Conservation (phyloP, 192 early-diverging fungal genomes). For the Physocladia obscura region DNA sequence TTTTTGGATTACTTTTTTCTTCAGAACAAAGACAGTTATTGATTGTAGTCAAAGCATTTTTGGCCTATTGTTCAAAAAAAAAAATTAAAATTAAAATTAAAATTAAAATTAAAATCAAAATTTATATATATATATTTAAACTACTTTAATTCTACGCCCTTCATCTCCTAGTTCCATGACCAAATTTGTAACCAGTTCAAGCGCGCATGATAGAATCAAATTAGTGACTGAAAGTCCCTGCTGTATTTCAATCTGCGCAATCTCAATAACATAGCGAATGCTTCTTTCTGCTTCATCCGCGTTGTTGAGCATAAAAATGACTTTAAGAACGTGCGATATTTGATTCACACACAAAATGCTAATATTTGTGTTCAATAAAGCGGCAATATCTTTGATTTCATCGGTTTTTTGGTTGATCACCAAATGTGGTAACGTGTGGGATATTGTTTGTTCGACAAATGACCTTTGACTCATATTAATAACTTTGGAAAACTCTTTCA, state of each 20-base stretch:
- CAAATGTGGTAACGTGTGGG: conserved; percentile 36
- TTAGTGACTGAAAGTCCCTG: conserved; percentile 1
- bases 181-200: conserved; percentile 32
- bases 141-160: no score
- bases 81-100: neutral
- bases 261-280: conserved; percentile 15
- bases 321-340: conserved; percentile 27
- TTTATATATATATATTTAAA: neutral
- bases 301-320: conserved; percentile 32
- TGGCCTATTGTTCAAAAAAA: conserved; percentile 30
- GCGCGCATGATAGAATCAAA: conserved; percentile 20
- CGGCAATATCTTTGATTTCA: conserved; percentile 24
- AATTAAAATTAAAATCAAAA: neutral
- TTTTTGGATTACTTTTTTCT: neutral
- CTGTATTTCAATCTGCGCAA: conserved; percentile 7
- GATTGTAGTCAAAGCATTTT: conserved; percentile 23
- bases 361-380: neutral
- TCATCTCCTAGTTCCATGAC: conserved; percentile 39
- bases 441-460: conserved; percentile 30
- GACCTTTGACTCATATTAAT: conserved; percentile 16
- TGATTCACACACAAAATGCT: conserved; percentile 31
- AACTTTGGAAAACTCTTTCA: conserved; percentile 26
- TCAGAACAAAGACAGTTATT: neutral
- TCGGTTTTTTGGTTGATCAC: conserved; percentile 24
- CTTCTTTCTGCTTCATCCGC: neutral